phyloP scores from a whole-genome alignment of 78 protist genomes.

The Dictyostelium citrinum region DNA sequence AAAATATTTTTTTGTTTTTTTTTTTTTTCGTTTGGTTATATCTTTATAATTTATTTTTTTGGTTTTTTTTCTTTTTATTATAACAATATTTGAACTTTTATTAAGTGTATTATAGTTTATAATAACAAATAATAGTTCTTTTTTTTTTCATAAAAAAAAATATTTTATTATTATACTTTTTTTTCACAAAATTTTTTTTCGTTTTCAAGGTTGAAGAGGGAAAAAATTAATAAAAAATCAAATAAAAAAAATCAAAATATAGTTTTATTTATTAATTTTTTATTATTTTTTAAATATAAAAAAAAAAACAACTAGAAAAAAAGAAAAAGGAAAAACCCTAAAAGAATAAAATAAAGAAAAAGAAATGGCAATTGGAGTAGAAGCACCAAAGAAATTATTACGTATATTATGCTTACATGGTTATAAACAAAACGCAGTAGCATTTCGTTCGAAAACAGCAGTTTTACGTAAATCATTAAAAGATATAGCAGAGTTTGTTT shows the following conservation, averaged over 20 bases:
- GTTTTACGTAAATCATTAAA: constrained; percentile 67
- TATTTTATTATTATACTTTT: too few species aligned
- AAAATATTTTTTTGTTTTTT: background rate
- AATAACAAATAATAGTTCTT: background rate
- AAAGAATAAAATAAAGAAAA: background rate
- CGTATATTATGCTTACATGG: constrained; percentile 73
- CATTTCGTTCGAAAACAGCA: constrained; percentile 69
- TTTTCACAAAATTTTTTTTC: background rate
- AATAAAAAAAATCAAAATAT: background rate
- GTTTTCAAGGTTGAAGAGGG: background rate
- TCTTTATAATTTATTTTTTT: too few species aligned
- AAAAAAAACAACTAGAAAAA: background rate
- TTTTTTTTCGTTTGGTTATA: background rate
- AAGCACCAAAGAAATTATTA: background rate
- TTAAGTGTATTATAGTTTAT: background rate
- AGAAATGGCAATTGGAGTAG: background rate
- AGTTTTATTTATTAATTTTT: too few species aligned
- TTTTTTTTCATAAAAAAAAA: too few species aligned
- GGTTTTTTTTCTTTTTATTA: too few species aligned
- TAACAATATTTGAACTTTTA: background rate
- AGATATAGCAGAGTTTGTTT: constrained; percentile 72
- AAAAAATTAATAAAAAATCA: background rate
- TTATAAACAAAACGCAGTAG: constrained; percentile 50
- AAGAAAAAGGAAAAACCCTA: background rate
- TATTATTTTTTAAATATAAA: background rate